Evolutionary conservation across 2,329 filamentous ascomycete species (phyloP).

Genomic region (Microsporum ferrugineum): DNA sequence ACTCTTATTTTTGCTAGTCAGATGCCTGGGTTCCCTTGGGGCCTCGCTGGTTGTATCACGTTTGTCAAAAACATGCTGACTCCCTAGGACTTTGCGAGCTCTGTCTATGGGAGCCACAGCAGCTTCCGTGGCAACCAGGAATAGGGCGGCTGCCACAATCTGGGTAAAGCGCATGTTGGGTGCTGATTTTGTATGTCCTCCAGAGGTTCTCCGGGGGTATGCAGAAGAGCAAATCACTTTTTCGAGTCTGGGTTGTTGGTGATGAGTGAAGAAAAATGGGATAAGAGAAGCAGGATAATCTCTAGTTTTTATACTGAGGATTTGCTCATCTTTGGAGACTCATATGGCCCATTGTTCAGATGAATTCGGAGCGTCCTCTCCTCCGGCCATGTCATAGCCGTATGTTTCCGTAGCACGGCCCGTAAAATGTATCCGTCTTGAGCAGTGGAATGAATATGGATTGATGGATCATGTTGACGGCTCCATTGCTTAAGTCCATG

Average conservation of each 20-base stretch:
- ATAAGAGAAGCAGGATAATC: not conserved
- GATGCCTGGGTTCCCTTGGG: not conserved
- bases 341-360: not conserved
- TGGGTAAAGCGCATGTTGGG: not conserved
- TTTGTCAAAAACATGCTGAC: not conserved
- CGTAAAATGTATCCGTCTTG: not conserved
- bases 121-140: not conserved
- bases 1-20: not conserved
- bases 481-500: not conserved
- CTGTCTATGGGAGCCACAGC: not conserved
- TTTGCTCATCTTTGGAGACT: not conserved
- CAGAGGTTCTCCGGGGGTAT: not conserved
- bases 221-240: not conserved
- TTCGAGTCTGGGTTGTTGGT: not conserved
- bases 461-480: not conserved
- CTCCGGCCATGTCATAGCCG: not conserved
- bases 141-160: not conserved
- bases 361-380: not conserved
- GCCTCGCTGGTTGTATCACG: not conserved
- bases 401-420: not conserved
- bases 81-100: not conserved
- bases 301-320: not conserved
- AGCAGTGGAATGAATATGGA: not conserved
- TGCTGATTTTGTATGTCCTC: not conserved
- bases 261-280: not conserved